Evolutionary conservation across 768 basidiomycete species (phyloP).

Genomic region (Tricholoma sp.): DNA sequence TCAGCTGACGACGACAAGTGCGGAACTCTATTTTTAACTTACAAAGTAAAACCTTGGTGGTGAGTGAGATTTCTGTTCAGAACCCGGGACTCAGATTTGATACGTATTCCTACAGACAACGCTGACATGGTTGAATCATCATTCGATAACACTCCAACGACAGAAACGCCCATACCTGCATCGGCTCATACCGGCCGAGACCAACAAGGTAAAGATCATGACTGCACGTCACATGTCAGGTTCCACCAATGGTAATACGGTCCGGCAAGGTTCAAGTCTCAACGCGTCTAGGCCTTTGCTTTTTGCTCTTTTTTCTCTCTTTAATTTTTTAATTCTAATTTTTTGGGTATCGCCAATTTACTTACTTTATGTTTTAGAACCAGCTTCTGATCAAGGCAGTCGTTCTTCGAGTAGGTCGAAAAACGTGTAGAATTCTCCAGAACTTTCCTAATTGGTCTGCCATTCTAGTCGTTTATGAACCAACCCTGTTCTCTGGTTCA

Average conservation of each 20-base stretch:
- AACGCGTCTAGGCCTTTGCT: background rate
- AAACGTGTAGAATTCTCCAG: constrained; percentile 14
- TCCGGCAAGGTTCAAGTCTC: too few relatives aligned
- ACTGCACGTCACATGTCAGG: background rate
- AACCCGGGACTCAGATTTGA: background rate
- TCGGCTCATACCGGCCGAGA: background rate
- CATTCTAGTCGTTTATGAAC: constrained; percentile 24
- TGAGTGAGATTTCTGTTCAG: too few relatives aligned
- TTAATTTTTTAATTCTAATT: too few relatives aligned
- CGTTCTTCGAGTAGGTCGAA: constrained; percentile 5
- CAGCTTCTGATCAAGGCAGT: constrained; percentile 4
- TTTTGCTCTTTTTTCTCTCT: constrained; percentile 13
- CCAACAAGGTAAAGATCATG: background rate
- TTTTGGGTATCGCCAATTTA: constrained; percentile 13
- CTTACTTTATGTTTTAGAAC: constrained; percentile 25
- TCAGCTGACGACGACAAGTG: background rate
- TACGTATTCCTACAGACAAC: background rate
- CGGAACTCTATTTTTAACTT: background rate
- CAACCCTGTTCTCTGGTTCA: constrained; percentile 12
- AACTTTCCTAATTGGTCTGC: constrained; percentile 6
- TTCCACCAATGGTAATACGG: background rate
- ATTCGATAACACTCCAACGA: background rate
- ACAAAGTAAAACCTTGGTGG: background rate
- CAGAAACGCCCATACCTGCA: background rate
- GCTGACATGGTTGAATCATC: background rate